These are phyloP conservation scores for Afroboletus lepidellus DNA, from an alignment of 1,284 basidiomycete genomes.

Conservation along the genomic window DNA sequence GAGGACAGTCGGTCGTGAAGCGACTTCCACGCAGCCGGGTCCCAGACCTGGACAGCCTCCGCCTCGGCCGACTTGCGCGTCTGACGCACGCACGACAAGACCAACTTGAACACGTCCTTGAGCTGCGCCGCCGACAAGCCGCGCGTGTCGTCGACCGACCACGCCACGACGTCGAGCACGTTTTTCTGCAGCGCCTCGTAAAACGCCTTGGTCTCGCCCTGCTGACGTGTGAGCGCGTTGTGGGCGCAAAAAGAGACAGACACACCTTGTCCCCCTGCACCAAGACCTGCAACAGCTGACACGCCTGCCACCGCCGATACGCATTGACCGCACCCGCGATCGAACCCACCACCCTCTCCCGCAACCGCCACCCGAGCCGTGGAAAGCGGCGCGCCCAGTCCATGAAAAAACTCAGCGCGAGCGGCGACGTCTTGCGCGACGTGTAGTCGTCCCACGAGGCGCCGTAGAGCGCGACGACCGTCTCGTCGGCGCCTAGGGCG, in stretches of 20 bases:
- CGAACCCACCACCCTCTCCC: constrained; percentile 55
- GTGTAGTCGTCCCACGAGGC: constrained; percentile 78
- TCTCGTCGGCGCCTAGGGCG: constrained; percentile 41
- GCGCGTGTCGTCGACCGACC: constrained; percentile 49
- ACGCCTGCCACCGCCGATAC: constrained; percentile 75
- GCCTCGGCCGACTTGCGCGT: constrained; percentile 45
- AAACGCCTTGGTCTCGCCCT: constrained; percentile 42
- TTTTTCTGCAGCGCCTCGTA: constrained; percentile 44
- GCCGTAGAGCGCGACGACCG: constrained; percentile 58
- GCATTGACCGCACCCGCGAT: constrained; percentile 64
- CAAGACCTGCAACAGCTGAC: constrained; percentile 70
- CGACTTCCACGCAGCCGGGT: constrained; percentile 41
- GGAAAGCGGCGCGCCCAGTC: constrained; percentile 78
- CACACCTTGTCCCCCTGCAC: constrained; percentile 46
- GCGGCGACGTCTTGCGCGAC: constrained; percentile 74
- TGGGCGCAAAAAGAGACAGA: not conserved
- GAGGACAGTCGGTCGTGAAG: constrained; percentile 39
- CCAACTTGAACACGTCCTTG: constrained; percentile 81
- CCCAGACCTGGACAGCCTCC: constrained; percentile 40
- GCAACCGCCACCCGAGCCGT: constrained; percentile 64
- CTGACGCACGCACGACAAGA: constrained; percentile 63
- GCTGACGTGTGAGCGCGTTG: not conserved
- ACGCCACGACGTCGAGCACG: constrained; percentile 51
- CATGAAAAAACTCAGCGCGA: constrained; percentile 76
- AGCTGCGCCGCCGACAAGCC: constrained; percentile 65